Evolutionary conservation across 768 basidiomycete genomes (phyloP), one percentile per base, ranked within the genome.

Genomic region (Pleurotus salmoneostramineus): DNA sequence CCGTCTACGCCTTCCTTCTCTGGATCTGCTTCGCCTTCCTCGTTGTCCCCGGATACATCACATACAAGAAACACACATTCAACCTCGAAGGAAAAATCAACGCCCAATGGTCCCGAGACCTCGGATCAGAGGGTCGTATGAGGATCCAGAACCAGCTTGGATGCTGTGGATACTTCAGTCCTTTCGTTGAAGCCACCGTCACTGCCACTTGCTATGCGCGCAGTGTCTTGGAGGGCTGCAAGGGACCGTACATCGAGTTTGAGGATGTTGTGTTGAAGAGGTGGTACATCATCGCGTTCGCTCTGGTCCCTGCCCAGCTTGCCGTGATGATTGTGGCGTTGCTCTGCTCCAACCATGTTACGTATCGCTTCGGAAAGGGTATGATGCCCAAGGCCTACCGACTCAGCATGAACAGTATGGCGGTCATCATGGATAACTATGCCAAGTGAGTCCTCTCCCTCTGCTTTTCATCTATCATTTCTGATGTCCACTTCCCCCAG

Each of bases 381-480:
- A 85, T 92, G 84, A 91, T 88, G 79, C 91, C 90, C 58, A 89
- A 90, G 76, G 83, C 87, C 11, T 93, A 93, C 70, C 77, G 89
- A 36, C 76, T 93, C 46, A 85, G 84, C 72, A 73, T 83, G 77
- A 80, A 78, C 58, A 85, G 82, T 59, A 89, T 92, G 86, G 88
- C 87, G 3, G 79, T 89, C 54, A 90, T 93, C 68, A 87, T 92
- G 87, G 91, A 93, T 61, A 85, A 87, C 58, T 92, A 91, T 67
- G 89, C 88, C 15, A 86, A 77, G 89, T 91, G 61, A 34, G 79
- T 74, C 7, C 49, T 40, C 17, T 27, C 21, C n/a, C 57, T 44
- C 21, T 58, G 7, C 52, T 32, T 47, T 43, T 32, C 45, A 27
- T 27, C 14, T 52, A 17, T 52, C 33, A 21, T 17, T 33, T 10